Percentiles rank a stretch among this genome's conserved stretches.
Conservation (phyloP, 768 basidiomycete species). For the Leccinum disarticulatum region DNA sequence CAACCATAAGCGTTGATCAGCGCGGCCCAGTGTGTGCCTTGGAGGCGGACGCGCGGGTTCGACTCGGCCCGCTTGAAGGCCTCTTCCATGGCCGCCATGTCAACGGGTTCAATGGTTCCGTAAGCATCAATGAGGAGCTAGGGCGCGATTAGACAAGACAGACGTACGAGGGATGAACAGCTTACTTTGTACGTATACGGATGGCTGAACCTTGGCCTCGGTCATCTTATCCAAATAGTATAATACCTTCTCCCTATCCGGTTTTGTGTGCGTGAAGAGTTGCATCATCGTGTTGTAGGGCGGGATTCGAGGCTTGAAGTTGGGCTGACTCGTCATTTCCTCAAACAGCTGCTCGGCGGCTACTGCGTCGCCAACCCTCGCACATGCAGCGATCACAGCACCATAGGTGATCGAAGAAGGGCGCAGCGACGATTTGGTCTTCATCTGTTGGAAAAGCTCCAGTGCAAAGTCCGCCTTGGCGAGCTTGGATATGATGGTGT, state of each 20-base stretch:
- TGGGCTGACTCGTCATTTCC: slow-evolving; percentile 74
- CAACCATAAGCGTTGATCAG: slow-evolving; percentile 90
- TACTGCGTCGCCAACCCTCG: slow-evolving; percentile 82
- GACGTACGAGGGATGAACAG: background rate
- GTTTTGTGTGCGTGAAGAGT: slow-evolving; percentile 87
- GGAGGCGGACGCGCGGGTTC: slow-evolving; percentile 26
- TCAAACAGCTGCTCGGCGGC: slow-evolving; percentile 81
- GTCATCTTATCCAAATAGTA: slow-evolving; percentile 71
- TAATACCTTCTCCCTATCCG: slow-evolving; percentile 74
- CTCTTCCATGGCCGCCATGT: slow-evolving; percentile 66
- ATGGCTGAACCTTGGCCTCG: slow-evolving; percentile 62
- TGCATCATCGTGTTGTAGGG: slow-evolving; percentile 99
- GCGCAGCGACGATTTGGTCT: slow-evolving; percentile 47
- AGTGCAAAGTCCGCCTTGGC: slow-evolving; percentile 88
- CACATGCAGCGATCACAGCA: slow-evolving; percentile 90
- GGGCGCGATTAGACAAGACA: slow-evolving; percentile 1
- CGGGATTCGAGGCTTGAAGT: slow-evolving; percentile 87
- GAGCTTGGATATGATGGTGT: slow-evolving; percentile 96
- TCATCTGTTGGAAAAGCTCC: slow-evolving; percentile 88
- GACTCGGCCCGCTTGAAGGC: slow-evolving; percentile 65
- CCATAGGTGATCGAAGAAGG: slow-evolving; percentile 93
- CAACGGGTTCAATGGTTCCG: slow-evolving; percentile 81
- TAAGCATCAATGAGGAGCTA: slow-evolving; percentile 89
- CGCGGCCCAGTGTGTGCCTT: slow-evolving; percentile 75
- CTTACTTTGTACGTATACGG: slow-evolving; percentile 93